Conservation (phyloP, 495 filamentous ascomycete genomes). For the Aspergillus ellipticus region DNA sequence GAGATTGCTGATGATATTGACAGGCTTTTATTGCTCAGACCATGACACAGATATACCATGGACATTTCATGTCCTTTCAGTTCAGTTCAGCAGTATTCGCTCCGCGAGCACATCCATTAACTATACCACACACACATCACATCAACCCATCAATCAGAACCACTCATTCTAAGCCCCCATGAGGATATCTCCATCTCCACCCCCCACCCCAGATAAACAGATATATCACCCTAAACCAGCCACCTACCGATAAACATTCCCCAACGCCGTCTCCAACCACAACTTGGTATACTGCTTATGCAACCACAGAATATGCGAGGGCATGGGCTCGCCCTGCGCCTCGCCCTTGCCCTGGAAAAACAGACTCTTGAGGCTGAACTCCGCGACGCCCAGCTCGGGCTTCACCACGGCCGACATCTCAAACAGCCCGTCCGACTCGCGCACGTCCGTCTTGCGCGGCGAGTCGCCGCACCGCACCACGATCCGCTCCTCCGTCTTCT, state of each 20-base stretch:
- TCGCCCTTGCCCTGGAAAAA: slow-evolving; percentile 56
- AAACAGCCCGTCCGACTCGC: slow-evolving; percentile 66
- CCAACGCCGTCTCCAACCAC: slow-evolving; percentile 54
- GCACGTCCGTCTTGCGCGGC: slow-evolving; percentile 52
- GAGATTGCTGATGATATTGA: no score
- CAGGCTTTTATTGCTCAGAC: no score
- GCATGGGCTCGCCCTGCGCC: slow-evolving; percentile 48
- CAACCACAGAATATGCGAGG: slow-evolving; percentile 49
- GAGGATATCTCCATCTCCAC: no score
- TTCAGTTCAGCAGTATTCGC: no score
- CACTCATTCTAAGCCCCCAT: no score
- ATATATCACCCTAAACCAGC: no score
- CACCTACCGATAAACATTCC: slow-evolving; percentile 24
- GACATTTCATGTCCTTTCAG: no score
- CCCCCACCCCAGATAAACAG: no score
- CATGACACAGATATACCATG: no score
- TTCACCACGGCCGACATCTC: slow-evolving; percentile 63
- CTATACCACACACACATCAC: no score
- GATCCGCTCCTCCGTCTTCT: slow-evolving; percentile 58
- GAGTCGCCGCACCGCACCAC: slow-evolving; percentile 65
- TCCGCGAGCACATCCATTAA: no score
- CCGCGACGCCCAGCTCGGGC: slow-evolving; percentile 52
- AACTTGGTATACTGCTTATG: slow-evolving; percentile 65
- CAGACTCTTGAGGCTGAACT: slow-evolving; percentile 65
- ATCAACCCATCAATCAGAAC: no score